These are phyloP conservation scores for Styphnolobium japonicum DNA, from an alignment of 306 rosid species.

Conservation along the genomic window DNA sequence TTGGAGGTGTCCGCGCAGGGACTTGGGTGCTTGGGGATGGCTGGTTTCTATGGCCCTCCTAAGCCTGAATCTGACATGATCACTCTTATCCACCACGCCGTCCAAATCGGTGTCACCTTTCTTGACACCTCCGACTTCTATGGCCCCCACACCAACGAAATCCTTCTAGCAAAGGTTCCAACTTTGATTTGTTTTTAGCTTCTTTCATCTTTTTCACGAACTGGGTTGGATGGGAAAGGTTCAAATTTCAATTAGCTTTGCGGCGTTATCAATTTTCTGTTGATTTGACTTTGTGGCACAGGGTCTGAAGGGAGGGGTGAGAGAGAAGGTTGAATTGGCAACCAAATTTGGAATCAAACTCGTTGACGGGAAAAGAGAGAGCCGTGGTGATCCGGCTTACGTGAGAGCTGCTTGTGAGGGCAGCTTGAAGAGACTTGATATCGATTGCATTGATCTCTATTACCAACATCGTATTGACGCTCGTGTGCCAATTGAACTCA, in stretches of 20 bases:
- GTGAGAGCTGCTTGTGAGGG: constrained; percentile 57
- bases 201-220: no score
- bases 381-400: constrained; percentile 48
- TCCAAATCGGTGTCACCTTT: constrained; percentile 48
- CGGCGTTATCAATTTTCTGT: no score
- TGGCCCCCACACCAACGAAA: constrained; percentile 55
- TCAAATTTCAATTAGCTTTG: no score
- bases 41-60: constrained; percentile 40
- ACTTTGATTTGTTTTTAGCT: no score
- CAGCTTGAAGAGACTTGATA: constrained; percentile 48
- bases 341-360: constrained; percentile 42
- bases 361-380: background rate
- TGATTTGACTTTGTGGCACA: no score
- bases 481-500: constrained; percentile 60
- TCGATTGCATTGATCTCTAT: constrained; percentile 55
- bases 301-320: constrained; percentile 39
- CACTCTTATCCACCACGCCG: constrained; percentile 47
- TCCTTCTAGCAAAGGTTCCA: constrained; percentile 53
- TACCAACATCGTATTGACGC: constrained; percentile 57
- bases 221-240: no score
- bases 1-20: constrained; percentile 56
- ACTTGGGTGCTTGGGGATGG: constrained; percentile 63
- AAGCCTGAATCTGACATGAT: constrained; percentile 61
- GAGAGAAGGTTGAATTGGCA: constrained; percentile 51
- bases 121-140: constrained; percentile 58